These are phyloP conservation scores for Scorias spongiosa DNA, from an alignment of 2,329 filamentous ascomycete species.

Conservation along the genomic window DNA sequence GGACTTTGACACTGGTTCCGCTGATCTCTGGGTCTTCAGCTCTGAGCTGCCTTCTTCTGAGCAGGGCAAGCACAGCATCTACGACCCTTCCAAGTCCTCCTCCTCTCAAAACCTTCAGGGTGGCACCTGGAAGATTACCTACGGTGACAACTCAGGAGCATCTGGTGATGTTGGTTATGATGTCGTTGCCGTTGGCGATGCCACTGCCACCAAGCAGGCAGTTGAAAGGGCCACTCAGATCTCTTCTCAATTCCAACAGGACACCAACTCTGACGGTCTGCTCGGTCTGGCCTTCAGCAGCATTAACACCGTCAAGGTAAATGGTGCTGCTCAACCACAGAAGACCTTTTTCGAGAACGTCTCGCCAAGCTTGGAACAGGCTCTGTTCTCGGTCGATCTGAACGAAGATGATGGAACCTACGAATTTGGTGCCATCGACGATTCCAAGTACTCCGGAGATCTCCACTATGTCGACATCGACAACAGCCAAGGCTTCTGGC, in stretches of 20 bases:
- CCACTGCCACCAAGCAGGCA: conserved; percentile 45
- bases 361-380: conserved; percentile 42
- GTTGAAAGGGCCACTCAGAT: conserved; percentile 50
- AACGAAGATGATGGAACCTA: conserved; percentile 49
- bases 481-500: conserved; percentile 51
- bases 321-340: conserved; percentile 35
- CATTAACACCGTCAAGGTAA: conserved; percentile 44
- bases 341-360: conserved; percentile 65
- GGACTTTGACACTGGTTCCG: conserved; percentile 63
- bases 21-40: conserved; percentile 62
- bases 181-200: conserved; percentile 50
- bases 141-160: conserved; percentile 52
- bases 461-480: conserved; percentile 50
- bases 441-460: conserved; percentile 44
- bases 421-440: conserved; percentile 59
- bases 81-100: conserved; percentile 36
- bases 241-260: conserved; percentile 41
- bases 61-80: conserved; percentile 39
- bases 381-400: conserved; percentile 57
- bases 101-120: conserved; percentile 35
- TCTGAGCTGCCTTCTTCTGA: conserved; percentile 34
- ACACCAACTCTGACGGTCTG: conserved; percentile 51
- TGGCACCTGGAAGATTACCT: conserved; percentile 47
- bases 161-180: conserved; percentile 53
- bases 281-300: conserved; percentile 51